These are phyloP conservation scores for Botrytis hyacinthi DNA, from an alignment of 2,329 filamentous ascomycete genomes.

Conservation along the genomic window DNA sequence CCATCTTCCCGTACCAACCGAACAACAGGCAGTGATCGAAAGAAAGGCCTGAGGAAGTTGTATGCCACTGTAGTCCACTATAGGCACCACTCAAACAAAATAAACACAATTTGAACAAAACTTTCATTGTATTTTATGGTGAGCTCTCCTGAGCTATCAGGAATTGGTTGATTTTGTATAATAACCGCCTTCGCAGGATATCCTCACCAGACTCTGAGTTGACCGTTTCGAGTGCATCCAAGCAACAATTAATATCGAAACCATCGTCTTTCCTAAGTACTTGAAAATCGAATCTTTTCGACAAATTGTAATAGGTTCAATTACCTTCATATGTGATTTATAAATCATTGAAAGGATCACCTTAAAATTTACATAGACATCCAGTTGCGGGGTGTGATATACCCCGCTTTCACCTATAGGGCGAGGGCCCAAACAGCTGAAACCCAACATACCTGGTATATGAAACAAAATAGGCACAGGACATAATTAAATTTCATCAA, in stretches of 20 bases:
- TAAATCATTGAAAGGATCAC: too few species aligned
- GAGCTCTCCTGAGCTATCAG: not conserved
- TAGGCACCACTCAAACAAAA: not conserved
- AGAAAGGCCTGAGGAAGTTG: not conserved
- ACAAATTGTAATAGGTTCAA: accelerated
- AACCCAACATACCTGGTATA: not conserved
- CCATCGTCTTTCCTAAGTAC: not conserved
- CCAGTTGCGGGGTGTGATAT: not conserved
- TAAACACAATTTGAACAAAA: not conserved
- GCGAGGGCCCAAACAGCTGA: not conserved
- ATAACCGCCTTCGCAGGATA: not conserved
- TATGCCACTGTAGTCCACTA: not conserved
- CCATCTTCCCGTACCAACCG: not conserved
- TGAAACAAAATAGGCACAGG: not conserved
- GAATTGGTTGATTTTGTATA: not conserved
- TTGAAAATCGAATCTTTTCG: not conserved
- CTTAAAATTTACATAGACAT: not conserved
- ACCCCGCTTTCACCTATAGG: not conserved
- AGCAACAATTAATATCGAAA: too few species aligned
- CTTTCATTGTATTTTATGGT: not conserved
- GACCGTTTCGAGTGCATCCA: not conserved
- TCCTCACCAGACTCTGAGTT: too few species aligned
- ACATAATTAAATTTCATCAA: not conserved
- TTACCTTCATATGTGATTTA: not conserved
- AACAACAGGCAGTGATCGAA: not conserved